Percentiles rank a stretch among this genome's conserved stretches.
phyloP scores from a whole-genome alignment of 805 yeast species.

The Yamadazyma kitorensis region DNA sequence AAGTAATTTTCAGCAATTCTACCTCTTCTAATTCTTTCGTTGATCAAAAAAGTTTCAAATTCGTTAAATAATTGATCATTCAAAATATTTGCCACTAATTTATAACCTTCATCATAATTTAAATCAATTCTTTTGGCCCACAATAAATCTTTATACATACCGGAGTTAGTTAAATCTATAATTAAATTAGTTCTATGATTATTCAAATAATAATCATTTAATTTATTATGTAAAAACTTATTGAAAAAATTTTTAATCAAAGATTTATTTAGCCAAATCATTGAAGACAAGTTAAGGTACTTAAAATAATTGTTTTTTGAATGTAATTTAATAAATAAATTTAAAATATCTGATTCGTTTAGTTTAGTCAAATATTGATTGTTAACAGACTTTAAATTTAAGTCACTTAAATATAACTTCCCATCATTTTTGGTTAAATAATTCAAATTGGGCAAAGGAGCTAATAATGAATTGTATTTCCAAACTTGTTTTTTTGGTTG shows the following conservation, averaged over 20 bases:
- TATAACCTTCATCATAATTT: slow-evolving; percentile 21
- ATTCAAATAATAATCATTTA: slow-evolving; percentile 4
- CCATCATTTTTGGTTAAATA: slow-evolving; percentile 31
- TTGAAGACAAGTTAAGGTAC: slow-evolving; percentile 41
- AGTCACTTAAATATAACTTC: slow-evolving; percentile 37
- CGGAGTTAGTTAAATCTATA: slow-evolving; percentile 43
- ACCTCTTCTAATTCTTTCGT: slow-evolving; percentile 39
- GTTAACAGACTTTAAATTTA: slow-evolving; percentile 39
- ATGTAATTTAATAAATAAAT: slow-evolving; percentile 25
- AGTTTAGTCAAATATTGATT: slow-evolving; percentile 25
- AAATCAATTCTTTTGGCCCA: slow-evolving; percentile 38
- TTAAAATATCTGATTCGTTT: slow-evolving; percentile 32
- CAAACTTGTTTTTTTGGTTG: slow-evolving; percentile 27
- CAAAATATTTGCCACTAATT: slow-evolving; percentile 27
- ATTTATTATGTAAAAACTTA: slow-evolving; percentile 19
- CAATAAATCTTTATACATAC: slow-evolving; percentile 39
- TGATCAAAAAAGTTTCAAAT: slow-evolving; percentile 26
- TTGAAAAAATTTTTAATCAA: slow-evolving; percentile 34
- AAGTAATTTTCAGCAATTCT: slow-evolving; percentile 43
- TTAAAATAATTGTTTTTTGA: slow-evolving; percentile 22
- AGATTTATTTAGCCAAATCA: slow-evolving; percentile 47
- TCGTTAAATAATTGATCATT: slow-evolving; percentile 28
- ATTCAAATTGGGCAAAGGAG: slow-evolving; percentile 35
- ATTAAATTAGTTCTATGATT: slow-evolving; percentile 18
- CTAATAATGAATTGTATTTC: slow-evolving; percentile 37